These are phyloP conservation scores for Vitis amurensis DNA, from an alignment of 164 flowering plant genomes.

Conservation along the genomic window DNA sequence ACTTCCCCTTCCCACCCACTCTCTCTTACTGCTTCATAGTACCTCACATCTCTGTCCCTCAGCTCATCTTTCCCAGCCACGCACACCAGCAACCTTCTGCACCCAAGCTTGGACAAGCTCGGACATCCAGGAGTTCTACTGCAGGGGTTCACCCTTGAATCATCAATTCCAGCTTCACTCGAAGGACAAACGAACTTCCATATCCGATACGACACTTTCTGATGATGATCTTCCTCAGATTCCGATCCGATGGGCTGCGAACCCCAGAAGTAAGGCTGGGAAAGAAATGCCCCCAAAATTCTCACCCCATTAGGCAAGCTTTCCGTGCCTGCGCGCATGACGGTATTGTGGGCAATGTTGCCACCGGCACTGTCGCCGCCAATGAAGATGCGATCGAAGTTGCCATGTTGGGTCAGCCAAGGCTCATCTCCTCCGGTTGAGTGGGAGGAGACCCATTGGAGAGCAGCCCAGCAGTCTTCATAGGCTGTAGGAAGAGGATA, in stretches of 20 bases:
- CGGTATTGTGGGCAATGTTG: conserved; percentile 43
- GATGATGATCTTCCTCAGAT: not conserved
- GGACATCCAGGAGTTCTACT: not conserved
- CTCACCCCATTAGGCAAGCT: conserved; percentile 12
- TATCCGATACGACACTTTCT: not conserved
- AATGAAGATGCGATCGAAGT: conserved; percentile 39
- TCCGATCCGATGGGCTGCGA: conserved; percentile 25
- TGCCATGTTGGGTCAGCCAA: conserved; percentile 46
- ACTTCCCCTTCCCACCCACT: conserved; percentile 20
- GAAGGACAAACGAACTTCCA: conserved; percentile 6
- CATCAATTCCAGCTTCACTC: conserved; percentile 10
- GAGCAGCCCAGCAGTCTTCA: conserved; percentile 58
- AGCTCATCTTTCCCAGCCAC: conserved; percentile 17
- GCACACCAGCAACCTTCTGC: conserved; percentile 12
- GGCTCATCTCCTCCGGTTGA: conserved; percentile 15
- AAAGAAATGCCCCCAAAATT: conserved; percentile 19
- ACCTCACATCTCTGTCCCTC: conserved; percentile 10
- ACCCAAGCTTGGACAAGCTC: conserved; percentile 12
- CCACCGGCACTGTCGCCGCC: conserved; percentile 74
- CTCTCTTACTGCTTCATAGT: conserved; percentile 4
- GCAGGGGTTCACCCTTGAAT: conserved; percentile 13
- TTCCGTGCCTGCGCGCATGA: conserved; percentile 6
- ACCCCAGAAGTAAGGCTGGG: conserved; percentile 35
- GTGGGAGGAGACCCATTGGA: conserved; percentile 54
- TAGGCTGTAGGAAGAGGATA: conserved; percentile 45